Evolutionary conservation across 805 yeast species (phyloP), one percentile per base, ranked within the genome.

Genomic region (Ogataea degrootiae): DNA sequence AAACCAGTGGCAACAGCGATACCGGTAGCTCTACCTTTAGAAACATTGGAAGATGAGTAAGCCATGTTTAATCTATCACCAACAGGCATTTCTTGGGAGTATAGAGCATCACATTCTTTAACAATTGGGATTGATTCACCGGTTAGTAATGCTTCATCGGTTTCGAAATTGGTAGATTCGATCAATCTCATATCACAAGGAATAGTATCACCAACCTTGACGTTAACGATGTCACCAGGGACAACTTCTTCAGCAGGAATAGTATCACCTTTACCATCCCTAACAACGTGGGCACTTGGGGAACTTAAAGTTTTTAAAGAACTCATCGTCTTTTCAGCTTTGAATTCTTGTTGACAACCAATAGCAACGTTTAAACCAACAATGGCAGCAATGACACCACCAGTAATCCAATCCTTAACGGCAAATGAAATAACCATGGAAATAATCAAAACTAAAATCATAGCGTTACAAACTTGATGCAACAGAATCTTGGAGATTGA

Each of bases 91-190:
- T 52, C 57, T 44, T 61, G 63, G 15, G 45, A 37, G 50, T 74
- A 80, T 8, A 72, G 67, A 11, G 68, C 68, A 0, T 62, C 57
- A 23, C 69, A 73, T 42, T 75, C 72, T 61, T 85, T 85, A 16
- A 73, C 67, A n/a, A 85, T 77, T 2, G 96, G 91, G 40, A 80
- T 64, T 0, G 96, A 79, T 68, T 92, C 98, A 43, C 98, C 98
- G 0, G 98, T 91, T 48, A 92, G 73, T 34, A 90, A 68, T 4
- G 96, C 85, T 65, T 92, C 98, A 61, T 90, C 91, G 11, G 87
- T 79, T 61, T 85, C 91, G 53, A 85, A 80, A 62, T 84, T 85
- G 61, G 77, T 72, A 42, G 75, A 55, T 39, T 74, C 79, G 46
- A 81, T 56, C 42, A 85, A 69, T 56, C 91, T 73, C 47, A 83